Evolutionary conservation across 208 protist genomes (phyloP).

Genomic region (Crithidia fasciculata): DNA sequence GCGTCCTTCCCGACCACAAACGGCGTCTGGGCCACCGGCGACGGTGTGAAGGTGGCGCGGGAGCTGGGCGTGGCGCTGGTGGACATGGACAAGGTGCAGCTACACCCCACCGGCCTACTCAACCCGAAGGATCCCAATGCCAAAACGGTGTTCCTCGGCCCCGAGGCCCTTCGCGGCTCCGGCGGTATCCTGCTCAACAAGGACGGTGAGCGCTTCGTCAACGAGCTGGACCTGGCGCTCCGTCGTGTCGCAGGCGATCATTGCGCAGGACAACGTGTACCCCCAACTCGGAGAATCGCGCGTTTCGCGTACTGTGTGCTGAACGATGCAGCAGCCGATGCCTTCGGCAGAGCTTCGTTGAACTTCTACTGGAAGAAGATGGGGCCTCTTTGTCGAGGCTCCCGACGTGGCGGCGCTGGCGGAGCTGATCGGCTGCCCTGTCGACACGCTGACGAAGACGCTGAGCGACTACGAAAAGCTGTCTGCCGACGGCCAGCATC

Average conservation of each 20-base stretch:
- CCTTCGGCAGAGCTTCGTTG: conserved; percentile 72
- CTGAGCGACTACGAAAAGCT: conserved; percentile 62
- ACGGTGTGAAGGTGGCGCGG: conserved; percentile 75
- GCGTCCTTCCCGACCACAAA: conserved; percentile 89
- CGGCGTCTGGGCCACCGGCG: conserved; percentile 83
- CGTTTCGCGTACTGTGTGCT: conserved; percentile 80
- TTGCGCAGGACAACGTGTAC: conserved; percentile 63
- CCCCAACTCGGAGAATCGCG: conserved; percentile 49
- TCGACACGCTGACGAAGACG: conserved; percentile 40
- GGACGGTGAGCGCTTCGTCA: conserved; percentile 92
- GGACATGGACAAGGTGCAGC: conserved; percentile 94
- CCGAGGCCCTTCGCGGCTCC: conserved; percentile 95
- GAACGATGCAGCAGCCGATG: conserved; percentile 64
- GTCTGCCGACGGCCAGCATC: conserved; percentile 17
- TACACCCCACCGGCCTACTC: conserved; percentile 96
- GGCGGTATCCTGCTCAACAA: conserved; percentile 95
- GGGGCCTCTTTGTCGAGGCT: conserved; percentile 63
- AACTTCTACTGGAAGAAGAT: conserved; percentile 84
- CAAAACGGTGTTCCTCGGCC: conserved; percentile 92
- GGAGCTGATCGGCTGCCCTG: conserved; percentile 59
- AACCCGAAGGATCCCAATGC: conserved; percentile 88
- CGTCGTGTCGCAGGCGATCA: conserved; percentile 91
- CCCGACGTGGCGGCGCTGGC: conserved; percentile 56
- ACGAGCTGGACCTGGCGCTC: conserved; percentile 96
- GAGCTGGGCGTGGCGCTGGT: conserved; percentile 71